phyloP scores from a whole-genome alignment of 257 asterid species.

The Solanum virginianum region DNA sequence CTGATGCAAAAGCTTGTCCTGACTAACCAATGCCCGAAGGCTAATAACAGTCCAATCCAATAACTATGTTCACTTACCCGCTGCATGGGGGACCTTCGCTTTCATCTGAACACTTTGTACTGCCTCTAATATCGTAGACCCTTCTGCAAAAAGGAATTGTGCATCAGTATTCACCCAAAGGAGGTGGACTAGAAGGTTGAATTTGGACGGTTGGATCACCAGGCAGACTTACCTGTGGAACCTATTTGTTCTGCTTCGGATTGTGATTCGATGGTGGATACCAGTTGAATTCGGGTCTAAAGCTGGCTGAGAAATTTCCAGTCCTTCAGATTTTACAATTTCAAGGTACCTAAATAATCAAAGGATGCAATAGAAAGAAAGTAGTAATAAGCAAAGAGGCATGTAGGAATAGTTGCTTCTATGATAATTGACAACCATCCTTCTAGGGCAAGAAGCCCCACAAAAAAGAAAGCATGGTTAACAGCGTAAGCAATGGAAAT shows the following conservation, averaged over 20 bases:
- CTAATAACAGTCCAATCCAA: not conserved
- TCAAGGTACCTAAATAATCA: conserved; percentile 47
- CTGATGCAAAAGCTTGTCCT: not conserved
- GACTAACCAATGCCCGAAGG: not conserved
- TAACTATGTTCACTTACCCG: conserved; percentile 40
- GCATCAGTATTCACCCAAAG: conserved; percentile 1
- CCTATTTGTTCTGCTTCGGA: conserved; percentile 53
- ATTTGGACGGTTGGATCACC: conserved; percentile 4
- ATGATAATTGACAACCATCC: not conserved
- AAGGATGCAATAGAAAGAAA: not conserved
- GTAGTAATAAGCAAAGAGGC: not conserved
- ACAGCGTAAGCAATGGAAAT: not conserved
- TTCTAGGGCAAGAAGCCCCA: not conserved
- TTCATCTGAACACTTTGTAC: conserved; percentile 60
- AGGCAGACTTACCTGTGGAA: conserved; percentile 57
- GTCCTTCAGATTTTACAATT: conserved; percentile 70
- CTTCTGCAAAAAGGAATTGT: conserved; percentile 44
- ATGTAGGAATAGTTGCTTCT: not conserved
- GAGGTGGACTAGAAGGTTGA: not conserved
- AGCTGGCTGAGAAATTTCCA: conserved; percentile 98
- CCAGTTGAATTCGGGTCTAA: conserved; percentile 97
- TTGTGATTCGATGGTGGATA: conserved; percentile 88
- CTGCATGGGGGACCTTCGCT: conserved; percentile 95
- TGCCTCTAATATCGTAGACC: conserved; percentile 76
- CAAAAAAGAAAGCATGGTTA: not conserved